A percentile compares a stretch with the other conserved stretches of the same genome.
These are phyloP conservation scores for Vitis amurensis DNA, from an alignment of 164 flowering plant genomes.

Conservation along the genomic window DNA sequence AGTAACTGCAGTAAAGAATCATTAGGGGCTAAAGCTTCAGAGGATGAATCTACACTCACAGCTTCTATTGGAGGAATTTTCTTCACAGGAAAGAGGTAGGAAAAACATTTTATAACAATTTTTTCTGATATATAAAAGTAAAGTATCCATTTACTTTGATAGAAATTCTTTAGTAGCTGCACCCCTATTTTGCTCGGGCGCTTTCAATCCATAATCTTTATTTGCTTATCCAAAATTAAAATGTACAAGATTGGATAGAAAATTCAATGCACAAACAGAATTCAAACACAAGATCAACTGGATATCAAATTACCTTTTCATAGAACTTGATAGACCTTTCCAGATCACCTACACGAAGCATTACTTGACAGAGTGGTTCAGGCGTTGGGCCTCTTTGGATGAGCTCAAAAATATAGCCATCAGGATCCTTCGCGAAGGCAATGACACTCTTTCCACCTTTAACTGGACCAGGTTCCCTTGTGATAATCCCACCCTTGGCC, in stretches of 20 bases:
- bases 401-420: constrained; percentile 91
- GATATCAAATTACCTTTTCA: constrained; percentile 64
- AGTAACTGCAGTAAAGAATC: too few species aligned
- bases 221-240: too few species aligned
- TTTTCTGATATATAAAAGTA: too few species aligned
- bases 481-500: constrained; percentile 82
- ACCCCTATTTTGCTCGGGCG: too few species aligned
- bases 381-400: constrained; percentile 83
- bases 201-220: too few species aligned
- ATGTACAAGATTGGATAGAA: background rate
- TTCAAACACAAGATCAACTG: background rate
- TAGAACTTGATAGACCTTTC: constrained; percentile 88
- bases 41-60: too few species aligned
- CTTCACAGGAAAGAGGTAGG: too few species aligned
- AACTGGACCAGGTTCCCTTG: constrained; percentile 94
- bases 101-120: too few species aligned
- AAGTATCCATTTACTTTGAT: too few species aligned
- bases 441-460: constrained; percentile 77
- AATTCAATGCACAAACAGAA: background rate
- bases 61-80: too few species aligned
- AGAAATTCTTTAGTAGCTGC: too few species aligned
- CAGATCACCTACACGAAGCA: constrained; percentile 96
- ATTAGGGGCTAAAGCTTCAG: too few species aligned
- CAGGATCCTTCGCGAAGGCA: constrained; percentile 95
- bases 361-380: constrained; percentile 95